Evolutionary conservation across 306 rosid genomes (phyloP).

Genomic region (Casuarina cunninghamiana): DNA sequence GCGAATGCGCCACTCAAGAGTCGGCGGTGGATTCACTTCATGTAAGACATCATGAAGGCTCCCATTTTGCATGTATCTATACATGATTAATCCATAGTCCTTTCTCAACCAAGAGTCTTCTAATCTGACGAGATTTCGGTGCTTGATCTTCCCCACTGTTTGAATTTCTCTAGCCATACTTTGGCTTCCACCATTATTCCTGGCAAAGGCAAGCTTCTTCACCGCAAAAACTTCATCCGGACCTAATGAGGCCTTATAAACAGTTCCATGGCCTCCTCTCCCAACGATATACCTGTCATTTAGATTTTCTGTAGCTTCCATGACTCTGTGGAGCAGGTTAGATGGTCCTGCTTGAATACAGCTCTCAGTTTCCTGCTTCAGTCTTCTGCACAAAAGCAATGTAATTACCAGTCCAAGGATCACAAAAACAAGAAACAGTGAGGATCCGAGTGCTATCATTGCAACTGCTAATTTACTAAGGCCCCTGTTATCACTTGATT

Average conservation of each 20-base stretch:
- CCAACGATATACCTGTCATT: constrained; percentile 63
- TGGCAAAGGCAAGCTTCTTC: constrained; percentile 60
- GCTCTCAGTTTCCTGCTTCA: constrained; percentile 31
- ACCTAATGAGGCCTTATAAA: constrained; percentile 60
- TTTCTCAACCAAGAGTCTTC: constrained; percentile 64
- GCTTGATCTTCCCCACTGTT: constrained; percentile 65
- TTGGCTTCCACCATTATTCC: constrained; percentile 40
- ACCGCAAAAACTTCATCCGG: constrained; percentile 55
- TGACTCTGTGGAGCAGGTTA: constrained; percentile 47
- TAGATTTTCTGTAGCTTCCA: constrained; percentile 67
- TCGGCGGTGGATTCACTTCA: constrained; percentile 43
- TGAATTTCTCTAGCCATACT: constrained; percentile 71
- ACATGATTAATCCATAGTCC: constrained; percentile 67
- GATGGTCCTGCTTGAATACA: constrained; percentile 42
- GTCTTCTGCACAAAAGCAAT: constrained; percentile 27
- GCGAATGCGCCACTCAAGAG: constrained; percentile 64
- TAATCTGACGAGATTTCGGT: constrained; percentile 68
- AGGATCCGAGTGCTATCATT: constrained; percentile 61
- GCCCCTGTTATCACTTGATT: constrained; percentile 35
- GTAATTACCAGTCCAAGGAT: constrained; percentile 44
- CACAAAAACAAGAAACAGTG: constrained; percentile 34
- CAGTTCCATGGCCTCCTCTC: constrained; percentile 88
- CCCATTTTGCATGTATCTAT: constrained; percentile 76
- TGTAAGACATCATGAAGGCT: constrained; percentile 81
- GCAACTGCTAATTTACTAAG: constrained; percentile 39